phyloP scores from a whole-genome alignment of 169 alveolate genomes.

The Eimeria praecox region DNA sequence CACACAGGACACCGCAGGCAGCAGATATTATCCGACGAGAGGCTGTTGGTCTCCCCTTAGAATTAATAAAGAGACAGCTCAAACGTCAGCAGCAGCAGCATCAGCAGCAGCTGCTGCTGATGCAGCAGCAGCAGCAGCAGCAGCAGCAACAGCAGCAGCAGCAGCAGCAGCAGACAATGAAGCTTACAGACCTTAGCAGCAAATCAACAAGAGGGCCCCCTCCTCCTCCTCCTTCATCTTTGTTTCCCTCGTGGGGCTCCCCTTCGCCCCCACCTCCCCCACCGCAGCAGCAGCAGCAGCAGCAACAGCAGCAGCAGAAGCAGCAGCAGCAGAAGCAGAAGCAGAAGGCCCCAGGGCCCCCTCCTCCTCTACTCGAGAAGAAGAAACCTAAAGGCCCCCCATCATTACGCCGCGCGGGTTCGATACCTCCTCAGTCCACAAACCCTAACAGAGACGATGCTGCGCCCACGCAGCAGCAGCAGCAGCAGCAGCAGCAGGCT shows the following conservation, averaged over 20 bases:
- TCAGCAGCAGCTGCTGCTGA: no score
- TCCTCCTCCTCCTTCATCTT: neutral
- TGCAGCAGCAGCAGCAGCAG: no score
- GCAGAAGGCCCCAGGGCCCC: neutral
- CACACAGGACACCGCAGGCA: constrained; percentile 4
- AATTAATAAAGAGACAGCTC: neutral
- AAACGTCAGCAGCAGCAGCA: constrained; percentile 15
- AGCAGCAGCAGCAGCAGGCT: no score
- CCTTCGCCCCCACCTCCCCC: neutral
- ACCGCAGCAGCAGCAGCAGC: neutral
- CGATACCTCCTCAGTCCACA: no score
- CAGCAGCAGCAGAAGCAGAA: neutral
- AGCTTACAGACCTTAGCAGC: neutral
- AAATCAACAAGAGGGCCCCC: neutral
- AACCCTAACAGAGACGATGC: no score
- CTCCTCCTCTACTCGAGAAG: neutral
- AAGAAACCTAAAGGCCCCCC: no score
- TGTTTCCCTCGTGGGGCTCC: neutral
- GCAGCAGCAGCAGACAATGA: neutral
- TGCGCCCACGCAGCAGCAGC: no score
- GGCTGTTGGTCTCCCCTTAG: neutral
- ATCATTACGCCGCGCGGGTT: no score
- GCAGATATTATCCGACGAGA: neutral
- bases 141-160: constrained; percentile 23
- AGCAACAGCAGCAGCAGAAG: neutral